These are phyloP conservation scores for Astragalus membranaceus DNA, from an alignment of 306 rosid genomes.

Conservation along the genomic window DNA sequence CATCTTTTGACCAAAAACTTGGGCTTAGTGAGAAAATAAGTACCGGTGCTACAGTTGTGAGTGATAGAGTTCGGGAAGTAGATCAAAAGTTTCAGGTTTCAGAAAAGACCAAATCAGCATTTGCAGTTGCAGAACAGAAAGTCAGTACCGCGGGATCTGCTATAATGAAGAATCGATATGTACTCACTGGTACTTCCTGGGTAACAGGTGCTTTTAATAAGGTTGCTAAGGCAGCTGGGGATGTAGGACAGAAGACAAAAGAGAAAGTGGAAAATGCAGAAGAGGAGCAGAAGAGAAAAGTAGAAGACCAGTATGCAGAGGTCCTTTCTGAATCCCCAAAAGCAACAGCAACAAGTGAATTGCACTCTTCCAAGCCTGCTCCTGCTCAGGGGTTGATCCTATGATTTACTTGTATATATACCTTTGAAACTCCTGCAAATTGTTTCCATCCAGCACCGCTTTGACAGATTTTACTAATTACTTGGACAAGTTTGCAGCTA, in stretches of 20 bases:
- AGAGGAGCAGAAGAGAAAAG: slow-evolving; percentile 56
- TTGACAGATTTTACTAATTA: slow-evolving; percentile 18
- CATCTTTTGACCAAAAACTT: slow-evolving; percentile 78
- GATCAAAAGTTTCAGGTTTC: slow-evolving; percentile 97
- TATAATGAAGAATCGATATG: slow-evolving; percentile 82
- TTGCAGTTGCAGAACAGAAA: slow-evolving; percentile 86
- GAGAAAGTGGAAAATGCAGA: slow-evolving; percentile 68
- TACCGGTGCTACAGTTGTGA: slow-evolving; percentile 67
- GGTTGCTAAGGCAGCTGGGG: slow-evolving; percentile 92
- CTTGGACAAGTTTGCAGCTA: slow-evolving; percentile 31
- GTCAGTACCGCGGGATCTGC: slow-evolving; percentile 87
- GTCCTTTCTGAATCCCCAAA: slow-evolving; percentile 74
- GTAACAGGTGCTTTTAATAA: slow-evolving; percentile 76
- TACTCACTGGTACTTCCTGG: slow-evolving; percentile 79
- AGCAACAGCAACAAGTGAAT: slow-evolving; percentile 49
- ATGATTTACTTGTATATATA: slow-evolving; percentile 54
- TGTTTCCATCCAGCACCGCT: slow-evolving; percentile 19
- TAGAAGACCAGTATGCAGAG: slow-evolving; percentile 63
- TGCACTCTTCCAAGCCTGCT: slow-evolving; percentile 52
- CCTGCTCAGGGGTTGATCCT: slow-evolving; percentile 87
- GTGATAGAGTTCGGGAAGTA: slow-evolving; percentile 79
- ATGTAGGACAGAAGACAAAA: slow-evolving; percentile 85
- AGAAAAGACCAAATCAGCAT: slow-evolving; percentile 87
- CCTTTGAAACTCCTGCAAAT: slow-evolving; percentile 33
- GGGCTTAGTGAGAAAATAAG: slow-evolving; percentile 82